Percentiles rank a stretch among this genome's conserved stretches.
These are phyloP conservation scores for Saccharomycopsis sp. DNA, from an alignment of 805 yeast species.

Conservation along the genomic window DNA sequence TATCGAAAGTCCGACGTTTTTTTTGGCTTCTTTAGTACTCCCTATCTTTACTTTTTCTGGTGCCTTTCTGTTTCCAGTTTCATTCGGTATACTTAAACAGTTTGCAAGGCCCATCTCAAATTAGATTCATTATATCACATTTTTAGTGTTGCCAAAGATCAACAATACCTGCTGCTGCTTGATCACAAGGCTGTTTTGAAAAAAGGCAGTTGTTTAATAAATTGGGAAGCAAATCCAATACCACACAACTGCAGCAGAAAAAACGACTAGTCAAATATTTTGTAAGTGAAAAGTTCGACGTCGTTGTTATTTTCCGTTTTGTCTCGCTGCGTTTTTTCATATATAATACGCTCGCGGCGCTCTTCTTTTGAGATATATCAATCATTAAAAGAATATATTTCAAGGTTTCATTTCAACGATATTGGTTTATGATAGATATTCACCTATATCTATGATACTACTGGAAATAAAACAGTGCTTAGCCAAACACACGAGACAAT, in stretches of 20 bases:
- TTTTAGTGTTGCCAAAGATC: background rate
- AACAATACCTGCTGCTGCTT: background rate
- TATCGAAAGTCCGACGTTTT: background rate
- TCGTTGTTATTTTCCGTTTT: conserved; percentile 2
- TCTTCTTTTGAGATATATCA: background rate
- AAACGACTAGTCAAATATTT: background rate
- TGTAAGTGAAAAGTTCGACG: background rate
- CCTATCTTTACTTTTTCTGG: background rate
- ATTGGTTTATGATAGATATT: background rate
- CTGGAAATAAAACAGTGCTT: background rate
- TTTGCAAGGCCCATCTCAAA: background rate
- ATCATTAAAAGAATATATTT: background rate
- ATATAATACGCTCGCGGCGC: background rate
- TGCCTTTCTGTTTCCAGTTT: background rate
- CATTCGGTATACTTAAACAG: background rate
- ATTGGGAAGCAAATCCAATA: background rate
- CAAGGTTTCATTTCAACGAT: background rate
- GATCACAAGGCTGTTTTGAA: background rate
- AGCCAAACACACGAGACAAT: background rate
- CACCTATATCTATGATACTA: background rate
- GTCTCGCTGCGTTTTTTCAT: background rate
- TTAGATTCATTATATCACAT: background rate
- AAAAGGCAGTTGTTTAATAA: background rate
- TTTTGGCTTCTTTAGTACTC: background rate
- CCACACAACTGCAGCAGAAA: background rate